Conservation (phyloP, 108 stramenopile species). For the Craspedostauros australis region DNA sequence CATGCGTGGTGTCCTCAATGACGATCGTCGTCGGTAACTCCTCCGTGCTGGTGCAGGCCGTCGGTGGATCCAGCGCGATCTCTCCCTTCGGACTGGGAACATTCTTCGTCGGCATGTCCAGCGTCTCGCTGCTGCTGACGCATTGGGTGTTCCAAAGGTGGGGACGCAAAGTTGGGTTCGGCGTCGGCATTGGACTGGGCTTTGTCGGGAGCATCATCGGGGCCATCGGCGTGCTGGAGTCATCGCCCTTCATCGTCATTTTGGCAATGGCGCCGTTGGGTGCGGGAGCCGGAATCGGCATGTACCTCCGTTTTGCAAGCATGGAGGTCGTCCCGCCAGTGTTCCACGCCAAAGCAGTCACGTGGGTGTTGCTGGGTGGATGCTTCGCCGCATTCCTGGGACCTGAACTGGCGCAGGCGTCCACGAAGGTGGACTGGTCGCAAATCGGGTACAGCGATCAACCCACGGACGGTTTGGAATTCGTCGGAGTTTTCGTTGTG, state of each 20-base stretch:
- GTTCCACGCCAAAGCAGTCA: conserved; percentile 17
- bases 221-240: conserved; percentile 8
- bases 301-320: conserved; percentile 34
- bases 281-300: conserved; percentile 33
- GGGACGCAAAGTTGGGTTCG: conserved; percentile 26
- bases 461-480: conserved; percentile 12
- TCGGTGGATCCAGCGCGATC: conserved; percentile 19
- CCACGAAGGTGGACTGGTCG: conserved; percentile 22
- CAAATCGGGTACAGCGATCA: too few species aligned
- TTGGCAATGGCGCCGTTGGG: conserved; percentile 23
- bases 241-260: conserved; percentile 15
- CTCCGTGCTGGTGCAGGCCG: conserved; percentile 22
- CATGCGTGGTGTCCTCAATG: conserved; percentile 9
- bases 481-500: conserved; percentile 31
- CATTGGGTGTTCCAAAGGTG: conserved; percentile 20
- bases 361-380: conserved; percentile 33
- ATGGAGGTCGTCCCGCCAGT: conserved; percentile 32
- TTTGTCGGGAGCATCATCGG: conserved; percentile 13
- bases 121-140: conserved; percentile 18
- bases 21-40: conserved; percentile 28
- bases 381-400: conserved; percentile 43
- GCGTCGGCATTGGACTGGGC: conserved; percentile 14
- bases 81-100: conserved; percentile 28
- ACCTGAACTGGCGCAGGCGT: conserved; percentile 32
- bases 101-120: conserved; percentile 27